Evolutionary conservation across 495 filamentous ascomycete genomes (phyloP).

Genomic region (Daldinia concentrica): DNA sequence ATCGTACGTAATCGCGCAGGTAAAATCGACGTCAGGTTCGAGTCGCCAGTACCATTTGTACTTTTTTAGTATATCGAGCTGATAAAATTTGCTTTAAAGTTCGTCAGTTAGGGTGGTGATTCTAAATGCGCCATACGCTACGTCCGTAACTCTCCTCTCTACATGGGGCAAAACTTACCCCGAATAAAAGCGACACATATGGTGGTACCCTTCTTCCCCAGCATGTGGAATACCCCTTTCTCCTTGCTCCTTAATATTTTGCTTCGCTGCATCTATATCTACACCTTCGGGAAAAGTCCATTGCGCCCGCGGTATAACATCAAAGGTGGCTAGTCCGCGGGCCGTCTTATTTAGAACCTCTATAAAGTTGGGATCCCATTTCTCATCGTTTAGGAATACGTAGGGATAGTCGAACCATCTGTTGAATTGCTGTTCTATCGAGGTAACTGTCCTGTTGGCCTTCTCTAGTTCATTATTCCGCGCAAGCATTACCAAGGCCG

Average conservation of each 20-base stretch:
- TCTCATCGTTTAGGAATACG: slow-evolving; percentile 90
- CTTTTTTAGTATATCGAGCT: slow-evolving; percentile 45
- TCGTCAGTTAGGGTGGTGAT: slow-evolving; percentile 9
- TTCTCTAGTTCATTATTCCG: slow-evolving; percentile 87
- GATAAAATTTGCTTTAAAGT: slow-evolving; percentile 63
- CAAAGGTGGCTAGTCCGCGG: slow-evolving; percentile 79
- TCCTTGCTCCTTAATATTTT: slow-evolving; percentile 86
- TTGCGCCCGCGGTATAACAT: slow-evolving; percentile 78
- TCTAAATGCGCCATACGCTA: background rate
- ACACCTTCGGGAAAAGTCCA: slow-evolving; percentile 95
- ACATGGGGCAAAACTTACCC: slow-evolving; percentile 64
- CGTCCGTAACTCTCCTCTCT: background rate
- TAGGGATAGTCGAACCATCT: slow-evolving; percentile 97
- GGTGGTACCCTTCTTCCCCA: slow-evolving; percentile 96
- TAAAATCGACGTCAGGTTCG: slow-evolving; percentile 53
- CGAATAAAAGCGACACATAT: slow-evolving; percentile 98
- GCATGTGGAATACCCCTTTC: slow-evolving; percentile 91
- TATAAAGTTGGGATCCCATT: slow-evolving; percentile 87
- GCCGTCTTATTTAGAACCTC: slow-evolving; percentile 81
- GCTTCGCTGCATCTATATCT: slow-evolving; percentile 78
- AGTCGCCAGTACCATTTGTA: slow-evolving; percentile 57
- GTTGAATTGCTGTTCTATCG: slow-evolving; percentile 96
- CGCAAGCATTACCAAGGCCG: slow-evolving; percentile 86
- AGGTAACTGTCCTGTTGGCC: slow-evolving; percentile 86
- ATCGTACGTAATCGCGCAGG: slow-evolving; percentile 57